Evolutionary conservation across 345 rosid species (phyloP), one percentile per base, ranked within the genome.

Genomic region (Moringa oleifera): DNA sequence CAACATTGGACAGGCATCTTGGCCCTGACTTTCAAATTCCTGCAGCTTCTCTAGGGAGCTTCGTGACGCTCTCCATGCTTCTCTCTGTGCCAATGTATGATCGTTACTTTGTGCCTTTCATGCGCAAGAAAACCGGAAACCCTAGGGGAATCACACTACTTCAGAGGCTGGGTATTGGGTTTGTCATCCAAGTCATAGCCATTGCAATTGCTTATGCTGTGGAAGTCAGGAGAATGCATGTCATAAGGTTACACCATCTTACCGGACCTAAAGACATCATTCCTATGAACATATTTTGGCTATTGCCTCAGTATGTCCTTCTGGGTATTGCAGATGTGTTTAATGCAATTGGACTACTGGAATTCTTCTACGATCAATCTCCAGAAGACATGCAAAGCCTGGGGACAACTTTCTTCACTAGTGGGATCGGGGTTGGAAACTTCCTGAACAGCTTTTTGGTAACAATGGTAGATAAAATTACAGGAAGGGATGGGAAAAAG

Each of bases 361-460:
- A 89, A 72, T 92, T 92, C 65, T 92, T 92, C 85, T 87, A 85
- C 49, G 96, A 92, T 62, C 98, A 92, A 46, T 81, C 95, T 1
- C 97, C 97, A 0, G 89, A 85, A 54, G 89, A 87, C 53, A 89
- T 92, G 97, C 91, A 89, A 64, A 92, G 96, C 81, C 85, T 89
- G 0, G 98, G 98, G 47, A 91, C 98, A 5, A 83, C 95, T 4
- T 91, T 86, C 76, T 91, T 89, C 75, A 91, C 98, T 0, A 88
- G 95, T 61, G 95, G 92, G 53, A 83, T 89, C 18, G 98, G 98
- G 0, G 79, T 83, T 16, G 98, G 98, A 50, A 92, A 87, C 62
- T 92, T 92, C 75, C 59, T 92, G 57, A 91, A 86, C 58, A 85
- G 96, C 62, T 80, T 91, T 41, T 71, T 91, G 58, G 87, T 91